Evolutionary conservation across 1,284 basidiomycete genomes (phyloP).

Genomic region (Sanghuangporus sanghuang): DNA sequence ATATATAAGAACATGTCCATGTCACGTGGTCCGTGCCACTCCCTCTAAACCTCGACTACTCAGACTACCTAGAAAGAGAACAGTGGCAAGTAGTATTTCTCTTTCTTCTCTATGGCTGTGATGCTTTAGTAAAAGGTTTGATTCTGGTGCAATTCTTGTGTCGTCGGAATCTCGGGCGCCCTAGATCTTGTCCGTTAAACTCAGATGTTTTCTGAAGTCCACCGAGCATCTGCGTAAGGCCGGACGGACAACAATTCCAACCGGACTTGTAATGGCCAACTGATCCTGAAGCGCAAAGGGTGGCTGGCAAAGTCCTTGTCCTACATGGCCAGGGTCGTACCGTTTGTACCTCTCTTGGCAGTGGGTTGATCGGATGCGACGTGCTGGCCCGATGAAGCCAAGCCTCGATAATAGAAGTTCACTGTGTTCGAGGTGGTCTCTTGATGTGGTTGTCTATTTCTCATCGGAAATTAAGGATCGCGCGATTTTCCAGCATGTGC

Average conservation of each 20-base stretch:
- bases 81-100: slow-evolving; percentile 13
- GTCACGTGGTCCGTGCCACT: not conserved
- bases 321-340: no score
- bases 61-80: slow-evolving; percentile 1
- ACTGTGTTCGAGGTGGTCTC: slow-evolving; percentile 30
- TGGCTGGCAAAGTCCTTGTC: slow-evolving; percentile 25
- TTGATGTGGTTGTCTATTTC: slow-evolving; percentile 14
- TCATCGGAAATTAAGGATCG: slow-evolving; percentile 25
- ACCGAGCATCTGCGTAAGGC: slow-evolving; percentile 42
- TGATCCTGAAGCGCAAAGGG: slow-evolving; percentile 25
- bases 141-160: slow-evolving; percentile 25
- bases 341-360: no score
- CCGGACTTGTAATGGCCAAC: slow-evolving; percentile 29
- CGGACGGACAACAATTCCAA: slow-evolving; percentile 31
- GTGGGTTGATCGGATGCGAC: no score
- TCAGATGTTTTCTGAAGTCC: slow-evolving; percentile 32
- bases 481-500: slow-evolving; percentile 30
- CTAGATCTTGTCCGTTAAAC: slow-evolving; percentile 34
- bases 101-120: slow-evolving; percentile 23
- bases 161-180: slow-evolving; percentile 21
- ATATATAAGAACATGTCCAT: not conserved
- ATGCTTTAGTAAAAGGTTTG: slow-evolving; percentile 48
- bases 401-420: slow-evolving; percentile 18
- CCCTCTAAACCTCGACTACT: not conserved
- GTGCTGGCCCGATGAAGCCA: no score